These are phyloP conservation scores for Aspergillus novoparasiticus DNA, from an alignment of 2,329 filamentous ascomycete genomes.

Conservation along the genomic window DNA sequence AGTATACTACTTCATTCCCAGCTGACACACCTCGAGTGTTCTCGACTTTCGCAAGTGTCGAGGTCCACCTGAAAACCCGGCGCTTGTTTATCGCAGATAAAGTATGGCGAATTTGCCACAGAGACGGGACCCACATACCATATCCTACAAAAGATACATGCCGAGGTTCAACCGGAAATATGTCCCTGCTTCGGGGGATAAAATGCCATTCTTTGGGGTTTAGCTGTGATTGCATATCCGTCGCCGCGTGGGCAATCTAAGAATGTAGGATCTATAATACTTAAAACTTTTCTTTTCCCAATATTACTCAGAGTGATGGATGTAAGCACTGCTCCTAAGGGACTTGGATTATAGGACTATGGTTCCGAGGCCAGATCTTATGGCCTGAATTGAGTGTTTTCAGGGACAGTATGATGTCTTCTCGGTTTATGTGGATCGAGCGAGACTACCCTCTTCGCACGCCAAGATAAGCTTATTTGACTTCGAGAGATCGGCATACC, in stretches of 20 bases:
- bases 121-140: neutral
- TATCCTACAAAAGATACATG: neutral
- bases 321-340: no score
- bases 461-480: neutral
- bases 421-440: neutral
- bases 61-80: neutral
- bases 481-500: neutral
- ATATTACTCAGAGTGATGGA: no score
- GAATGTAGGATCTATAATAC: no score
- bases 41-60: neutral
- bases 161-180: neutral
- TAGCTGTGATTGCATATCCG: no score
- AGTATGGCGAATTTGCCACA: constrained; percentile 1
- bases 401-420: neutral
- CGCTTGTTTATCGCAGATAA: neutral
- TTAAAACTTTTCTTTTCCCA: no score
- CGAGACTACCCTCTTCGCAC: neutral
- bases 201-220: no score
- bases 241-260: no score
- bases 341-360: neutral
- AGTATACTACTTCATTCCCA: neutral
- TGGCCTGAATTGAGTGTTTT: neutral
- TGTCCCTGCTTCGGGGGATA: neutral
- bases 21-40: neutral
- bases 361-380: neutral